These are phyloP conservation scores for Musa troglodytarum DNA, from an alignment of 176 grass and related monocot species.

Conservation along the genomic window DNA sequence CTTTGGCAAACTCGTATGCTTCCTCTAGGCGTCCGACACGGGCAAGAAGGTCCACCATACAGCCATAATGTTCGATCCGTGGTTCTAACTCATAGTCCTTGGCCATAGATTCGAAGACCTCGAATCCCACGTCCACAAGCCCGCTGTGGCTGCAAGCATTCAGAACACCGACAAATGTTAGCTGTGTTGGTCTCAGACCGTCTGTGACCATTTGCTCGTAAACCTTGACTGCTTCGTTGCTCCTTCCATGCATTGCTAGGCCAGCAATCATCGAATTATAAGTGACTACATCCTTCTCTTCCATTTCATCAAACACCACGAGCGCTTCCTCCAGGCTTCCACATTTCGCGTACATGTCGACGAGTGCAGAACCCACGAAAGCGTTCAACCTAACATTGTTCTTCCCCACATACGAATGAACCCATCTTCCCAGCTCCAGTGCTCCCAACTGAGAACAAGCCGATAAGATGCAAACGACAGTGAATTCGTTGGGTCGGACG, in stretches of 20 bases:
- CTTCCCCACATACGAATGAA: conserved; percentile 15
- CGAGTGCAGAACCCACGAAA: conserved; percentile 16
- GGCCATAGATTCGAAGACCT: conserved; percentile 16
- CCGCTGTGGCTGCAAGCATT: conserved; percentile 26
- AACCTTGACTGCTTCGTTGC: conserved; percentile 1
- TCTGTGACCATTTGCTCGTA: background rate
- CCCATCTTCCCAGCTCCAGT: conserved; percentile 26
- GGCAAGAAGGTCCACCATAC: conserved; percentile 22
- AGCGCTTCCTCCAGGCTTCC: conserved; percentile 20
- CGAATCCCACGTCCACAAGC: conserved; percentile 14
- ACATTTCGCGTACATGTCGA: conserved; percentile 22
- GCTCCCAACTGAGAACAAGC: conserved; percentile 21
- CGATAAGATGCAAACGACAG: conserved; percentile 18
- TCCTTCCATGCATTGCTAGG: conserved; percentile 23
- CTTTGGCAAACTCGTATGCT: conserved; percentile 15
- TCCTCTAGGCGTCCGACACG: conserved; percentile 20
- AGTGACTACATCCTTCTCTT: conserved; percentile 8
- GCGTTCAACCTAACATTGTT: conserved; percentile 1
- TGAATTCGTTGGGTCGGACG: conserved; percentile 17
- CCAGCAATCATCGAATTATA: conserved; percentile 24
- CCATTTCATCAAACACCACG: conserved; percentile 8
- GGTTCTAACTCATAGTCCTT: conserved; percentile 12
- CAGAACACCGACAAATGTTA: conserved; percentile 19
- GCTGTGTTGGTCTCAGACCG: conserved; percentile 10
- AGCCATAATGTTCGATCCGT: conserved; percentile 21